A percentile compares a stretch with the other conserved stretches of the same genome.
These are phyloP conservation scores for Isoetes engelmannii DNA, from an alignment of 83 land plant species.

Conservation along the genomic window DNA sequence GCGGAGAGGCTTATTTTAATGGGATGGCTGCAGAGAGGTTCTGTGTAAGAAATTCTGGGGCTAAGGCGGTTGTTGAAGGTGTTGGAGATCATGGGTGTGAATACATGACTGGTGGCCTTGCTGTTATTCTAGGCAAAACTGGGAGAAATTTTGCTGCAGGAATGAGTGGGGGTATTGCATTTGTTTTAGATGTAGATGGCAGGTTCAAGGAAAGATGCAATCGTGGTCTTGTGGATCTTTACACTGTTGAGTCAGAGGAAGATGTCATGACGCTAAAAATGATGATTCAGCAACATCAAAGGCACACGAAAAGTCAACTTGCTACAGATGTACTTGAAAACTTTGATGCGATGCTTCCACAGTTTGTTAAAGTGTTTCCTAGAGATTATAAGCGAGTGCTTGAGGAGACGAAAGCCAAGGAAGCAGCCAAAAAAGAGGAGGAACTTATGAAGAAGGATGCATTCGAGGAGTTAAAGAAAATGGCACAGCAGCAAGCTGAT, in stretches of 20 bases:
- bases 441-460: conserved; percentile 69
- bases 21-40: conserved; percentile 99
- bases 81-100: conserved; percentile 99
- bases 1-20: conserved; percentile 96
- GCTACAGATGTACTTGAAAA: conserved; percentile 66
- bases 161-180: conserved; percentile 98
- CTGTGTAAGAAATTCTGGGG: conserved; percentile 97
- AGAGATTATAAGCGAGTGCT: conserved; percentile 87
- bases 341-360: conserved; percentile 65
- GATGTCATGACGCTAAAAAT: conserved; percentile 63
- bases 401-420: conserved; percentile 45
- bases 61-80: conserved; percentile 93
- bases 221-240: conserved; percentile 79
- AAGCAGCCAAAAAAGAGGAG: conserved; percentile 46
- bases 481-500: conserved; percentile 32
- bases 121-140: conserved; percentile 88
- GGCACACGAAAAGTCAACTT: conserved; percentile 65
- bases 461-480: conserved; percentile 77
- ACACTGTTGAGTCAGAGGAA: conserved; percentile 66
- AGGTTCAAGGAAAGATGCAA: conserved; percentile 68
- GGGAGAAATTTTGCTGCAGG: conserved; percentile 99
- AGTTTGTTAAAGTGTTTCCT: conserved; percentile 93
- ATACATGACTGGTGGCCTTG: conserved; percentile 98
- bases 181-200: conserved; percentile 76
- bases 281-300: conserved; percentile 95